Base-by-base conservation (phyloP, 2,329 filamentous ascomycete genomes). In the Akanthomyces lecanii region DNA sequence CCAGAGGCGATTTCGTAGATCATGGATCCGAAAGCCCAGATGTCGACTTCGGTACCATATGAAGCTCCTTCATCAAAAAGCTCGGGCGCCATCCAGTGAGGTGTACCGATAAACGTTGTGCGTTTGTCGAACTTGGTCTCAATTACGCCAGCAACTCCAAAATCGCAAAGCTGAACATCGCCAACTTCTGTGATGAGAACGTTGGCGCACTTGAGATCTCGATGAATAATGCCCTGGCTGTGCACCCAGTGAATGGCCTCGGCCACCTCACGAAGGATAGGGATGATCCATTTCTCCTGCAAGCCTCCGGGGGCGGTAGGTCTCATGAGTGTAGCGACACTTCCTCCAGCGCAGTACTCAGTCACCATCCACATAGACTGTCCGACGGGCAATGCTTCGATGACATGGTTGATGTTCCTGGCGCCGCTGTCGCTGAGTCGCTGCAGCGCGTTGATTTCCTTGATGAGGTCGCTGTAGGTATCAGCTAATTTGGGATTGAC, bases 361-460 rank as follows among this genome's bases (percentile, higher is more conserved):
- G 89, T 93, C 62, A 95, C 86, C 79, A 95, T 91, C 91, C 91
- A 96, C 78, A 96, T 88, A 65, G 91, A 85, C 68, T 89, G 87
- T 48, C 89, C 89, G 44, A 94, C 86, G 10, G 89, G 86, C 23
- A 93, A 81, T 5, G 90, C 90, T 67, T 93, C 90, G 68, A 93
- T 87, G 58, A 94, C 89, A 68, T 88, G 84, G 72, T 94, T 95
- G 76, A 96, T 87, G 71, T 94, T 94, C 67, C 85, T 84, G 21
- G 90, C 90, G 54, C 87, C 88, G 67, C 83, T 89, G 67, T 91
- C 88, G 70, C 88, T 87, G 58, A 96, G 80, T 63, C 90, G 80
- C 69, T 90, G 86, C 56, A 96, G 78, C 28, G 91, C 83, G 65
- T 81, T 85, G 69, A 89, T 84, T 74, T 89, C 86, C 70, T 88